Base-by-base conservation (phyloP, 495 filamentous ascomycete genomes). In the Parachaetomium inaequale region DNA sequence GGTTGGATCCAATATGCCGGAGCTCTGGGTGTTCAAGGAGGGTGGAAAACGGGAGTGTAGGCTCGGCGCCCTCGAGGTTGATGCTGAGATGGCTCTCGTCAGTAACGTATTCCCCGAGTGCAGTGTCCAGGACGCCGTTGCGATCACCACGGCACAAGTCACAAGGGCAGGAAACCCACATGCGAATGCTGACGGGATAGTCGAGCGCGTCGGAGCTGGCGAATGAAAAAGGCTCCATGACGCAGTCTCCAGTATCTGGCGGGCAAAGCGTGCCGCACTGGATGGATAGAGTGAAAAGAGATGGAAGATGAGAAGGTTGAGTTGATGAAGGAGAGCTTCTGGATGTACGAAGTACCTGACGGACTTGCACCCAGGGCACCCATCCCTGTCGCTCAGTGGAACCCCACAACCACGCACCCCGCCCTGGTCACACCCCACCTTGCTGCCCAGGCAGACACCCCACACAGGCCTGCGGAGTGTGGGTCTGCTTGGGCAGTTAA, bases 221-320 rank as follows among this genome's bases (percentile, higher is more conserved):
- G 78, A 98, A 98, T 1, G 91, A 93, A 74, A 95, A 97, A 47
- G 92, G 87, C 70, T 98, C 94, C 92, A 97, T 96, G 55, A 36
- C 64, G 58, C 38, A 38, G 21, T 40, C n/a, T n/a, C 43, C 15
- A n/a, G 19, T 47, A 2, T 43, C 28, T 7, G 3, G n/a, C 56
- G 23, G 31, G 6, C n/a, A 21, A 32, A 29, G 54, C 26, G 38
- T 25, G 15, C 12, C 21, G 34, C n/a, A 26, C 26, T 25, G 4
- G 11, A 26, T 4, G 4, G 38, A 23, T 36, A 17, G 55, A 36
- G 6, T 19, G 36, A n/a, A n/a, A n/a, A n/a, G n/a, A n/a, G n/a
- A n/a, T n/a, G 49, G 31, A 52, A 21, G 23, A 23, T 40, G 50
- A n/a, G 29, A 52, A 10, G 11, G 28, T n/a, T 32, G 21, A 29